These are phyloP conservation scores for Emergomyces orientalis DNA, from an alignment of 2,329 filamentous ascomycete species.

Conservation along the genomic window DNA sequence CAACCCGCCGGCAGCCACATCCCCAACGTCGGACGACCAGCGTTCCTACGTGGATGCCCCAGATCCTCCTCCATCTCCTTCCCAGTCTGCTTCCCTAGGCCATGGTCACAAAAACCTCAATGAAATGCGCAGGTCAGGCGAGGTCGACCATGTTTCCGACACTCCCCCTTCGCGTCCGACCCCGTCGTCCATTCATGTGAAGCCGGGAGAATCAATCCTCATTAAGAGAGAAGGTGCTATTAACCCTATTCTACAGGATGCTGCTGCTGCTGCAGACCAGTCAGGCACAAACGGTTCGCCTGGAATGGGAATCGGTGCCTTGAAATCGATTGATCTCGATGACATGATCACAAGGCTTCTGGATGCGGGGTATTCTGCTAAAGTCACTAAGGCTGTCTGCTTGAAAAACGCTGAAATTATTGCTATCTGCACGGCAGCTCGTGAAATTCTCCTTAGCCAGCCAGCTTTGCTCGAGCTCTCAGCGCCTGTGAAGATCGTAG, in stretches of 20 bases:
- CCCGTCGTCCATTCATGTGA: conserved; percentile 50
- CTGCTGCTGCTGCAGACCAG: conserved; percentile 23
- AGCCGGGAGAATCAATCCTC: conserved; percentile 81
- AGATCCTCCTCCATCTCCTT: conserved; percentile 72
- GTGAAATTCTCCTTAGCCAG: conserved; percentile 83
- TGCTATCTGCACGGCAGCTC: conserved; percentile 79
- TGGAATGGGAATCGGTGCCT: conserved; percentile 72
- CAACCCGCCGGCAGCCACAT: conserved; percentile 29
- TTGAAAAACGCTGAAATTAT: conserved; percentile 96
- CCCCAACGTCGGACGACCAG: conserved; percentile 29
- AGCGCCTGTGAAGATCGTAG: conserved; percentile 94
- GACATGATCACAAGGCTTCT: conserved; percentile 93
- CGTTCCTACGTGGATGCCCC: conserved; percentile 40
- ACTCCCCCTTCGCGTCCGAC: conserved; percentile 64
- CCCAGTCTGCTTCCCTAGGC: conserved; percentile 65
- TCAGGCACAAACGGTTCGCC: conserved; percentile 41
- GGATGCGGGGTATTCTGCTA: conserved; percentile 90
- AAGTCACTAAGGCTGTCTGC: conserved; percentile 95
- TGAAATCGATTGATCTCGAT: conserved; percentile 89
- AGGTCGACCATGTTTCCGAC: conserved; percentile 92
- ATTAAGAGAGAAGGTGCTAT: conserved; percentile 66
- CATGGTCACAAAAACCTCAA: conserved; percentile 67
- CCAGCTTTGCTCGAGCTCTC: conserved; percentile 86
- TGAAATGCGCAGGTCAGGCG: conserved; percentile 73
- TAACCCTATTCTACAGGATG: conserved; percentile 53